Conservation (phyloP, 345 rosid genomes). For the Angophora floribunda region DNA sequence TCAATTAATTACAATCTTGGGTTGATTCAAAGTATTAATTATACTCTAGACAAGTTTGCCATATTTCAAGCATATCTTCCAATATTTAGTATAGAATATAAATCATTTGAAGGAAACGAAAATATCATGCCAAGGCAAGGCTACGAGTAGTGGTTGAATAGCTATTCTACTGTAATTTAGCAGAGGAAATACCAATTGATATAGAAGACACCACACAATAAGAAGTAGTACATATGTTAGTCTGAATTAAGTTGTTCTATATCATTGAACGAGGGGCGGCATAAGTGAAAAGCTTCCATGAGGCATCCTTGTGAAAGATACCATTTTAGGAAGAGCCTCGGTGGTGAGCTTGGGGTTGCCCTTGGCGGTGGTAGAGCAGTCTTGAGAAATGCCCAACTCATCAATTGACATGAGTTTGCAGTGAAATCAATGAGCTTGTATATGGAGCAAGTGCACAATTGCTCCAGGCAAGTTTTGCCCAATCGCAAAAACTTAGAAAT, state of each 20-base stretch:
- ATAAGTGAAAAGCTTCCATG: no score
- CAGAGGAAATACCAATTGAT: no score
- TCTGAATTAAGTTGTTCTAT: no score
- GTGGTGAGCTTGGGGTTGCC: slow-evolving; percentile 42
- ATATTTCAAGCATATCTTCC: neutral
- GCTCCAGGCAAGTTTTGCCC: neutral
- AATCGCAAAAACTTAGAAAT: neutral
- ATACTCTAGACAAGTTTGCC: neutral
- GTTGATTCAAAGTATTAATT: neutral
- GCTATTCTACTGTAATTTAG: no score
- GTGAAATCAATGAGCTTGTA: neutral
- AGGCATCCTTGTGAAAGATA: neutral
- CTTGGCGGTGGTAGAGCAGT: slow-evolving; percentile 55
- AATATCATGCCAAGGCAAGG: no score
- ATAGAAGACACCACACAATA: no score
- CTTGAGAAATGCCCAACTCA: neutral
- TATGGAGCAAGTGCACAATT: neutral
- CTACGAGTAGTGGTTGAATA: no score
- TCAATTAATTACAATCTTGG: neutral
- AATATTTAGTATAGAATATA: no score
- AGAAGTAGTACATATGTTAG: no score
- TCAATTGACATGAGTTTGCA: neutral
- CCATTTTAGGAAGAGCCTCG: slow-evolving; percentile 45
- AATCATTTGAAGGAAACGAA: no score
- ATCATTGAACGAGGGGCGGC: no score